Percentiles rank a stretch among this genome's conserved stretches.
Conservation (phyloP, 2,329 filamentous ascomycete genomes). For the Trichoderma breve region DNA sequence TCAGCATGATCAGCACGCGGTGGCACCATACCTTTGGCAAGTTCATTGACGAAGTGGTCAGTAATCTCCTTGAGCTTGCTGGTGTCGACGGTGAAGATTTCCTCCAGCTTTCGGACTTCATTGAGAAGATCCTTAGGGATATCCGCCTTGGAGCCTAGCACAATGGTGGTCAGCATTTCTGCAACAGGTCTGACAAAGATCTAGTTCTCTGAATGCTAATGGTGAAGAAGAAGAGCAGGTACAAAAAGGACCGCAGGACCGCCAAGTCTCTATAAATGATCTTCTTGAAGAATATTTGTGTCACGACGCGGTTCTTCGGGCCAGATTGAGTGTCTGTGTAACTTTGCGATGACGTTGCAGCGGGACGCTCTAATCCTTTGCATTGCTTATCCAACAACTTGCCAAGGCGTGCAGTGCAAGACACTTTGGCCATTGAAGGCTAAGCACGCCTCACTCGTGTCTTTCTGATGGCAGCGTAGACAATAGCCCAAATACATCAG, state of each 20-base stretch:
- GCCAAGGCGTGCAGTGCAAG: background rate
- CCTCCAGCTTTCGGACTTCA: conserved; percentile 81
- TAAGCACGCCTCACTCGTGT: background rate
- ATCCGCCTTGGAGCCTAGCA: conserved; percentile 81
- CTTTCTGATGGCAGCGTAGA: background rate
- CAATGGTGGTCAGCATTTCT: conserved; percentile 23
- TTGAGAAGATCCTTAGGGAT: conserved; percentile 77
- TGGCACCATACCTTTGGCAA: conserved; percentile 67
- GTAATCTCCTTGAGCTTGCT: conserved; percentile 87
- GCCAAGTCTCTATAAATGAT: background rate
- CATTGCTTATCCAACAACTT: background rate
- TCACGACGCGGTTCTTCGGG: background rate
- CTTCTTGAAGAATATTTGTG: background rate
- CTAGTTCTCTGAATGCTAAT: no score
- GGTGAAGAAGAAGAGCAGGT: background rate
- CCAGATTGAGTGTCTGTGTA: background rate
- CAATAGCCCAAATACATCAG: background rate
- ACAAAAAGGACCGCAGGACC: background rate
- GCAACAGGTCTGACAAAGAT: background rate
- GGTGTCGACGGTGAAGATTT: conserved; percentile 74
- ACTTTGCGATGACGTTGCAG: conserved; percentile 7
- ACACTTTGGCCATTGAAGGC: background rate
- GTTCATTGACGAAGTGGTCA: conserved; percentile 82
- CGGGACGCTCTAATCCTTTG: background rate
- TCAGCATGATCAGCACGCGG: background rate